A percentile compares a stretch with the other conserved stretches of the same genome.
These are phyloP conservation scores for Pezicula neosporulosa DNA, from an alignment of 2,329 filamentous ascomycete genomes.

Conservation along the genomic window DNA sequence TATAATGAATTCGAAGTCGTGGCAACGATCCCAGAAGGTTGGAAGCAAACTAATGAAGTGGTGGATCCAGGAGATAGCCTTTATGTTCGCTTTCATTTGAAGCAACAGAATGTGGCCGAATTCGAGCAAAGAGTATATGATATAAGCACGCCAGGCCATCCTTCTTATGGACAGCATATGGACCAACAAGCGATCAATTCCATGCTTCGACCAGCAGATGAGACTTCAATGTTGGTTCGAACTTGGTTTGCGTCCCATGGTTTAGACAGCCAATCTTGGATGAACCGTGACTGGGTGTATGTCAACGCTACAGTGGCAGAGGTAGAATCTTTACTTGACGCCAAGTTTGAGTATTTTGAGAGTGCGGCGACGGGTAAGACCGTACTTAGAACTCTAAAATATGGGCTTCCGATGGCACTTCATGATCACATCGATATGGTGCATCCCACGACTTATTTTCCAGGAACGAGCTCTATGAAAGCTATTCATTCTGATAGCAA, in stretches of 20 bases:
- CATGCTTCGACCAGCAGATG: constrained; percentile 36
- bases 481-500: not conserved
- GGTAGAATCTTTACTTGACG: constrained; percentile 23
- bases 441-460: constrained; percentile 45
- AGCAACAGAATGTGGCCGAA: constrained; percentile 19
- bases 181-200: constrained; percentile 37
- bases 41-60: constrained; percentile 3
- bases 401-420: constrained; percentile 33
- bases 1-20: constrained; percentile 9
- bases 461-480: constrained; percentile 1
- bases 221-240: constrained; percentile 32
- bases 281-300: constrained; percentile 49
- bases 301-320: constrained; percentile 20
- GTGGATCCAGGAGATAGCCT: constrained; percentile 7
- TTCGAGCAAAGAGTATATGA: constrained; percentile 29
- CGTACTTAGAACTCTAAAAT: constrained; percentile 44
- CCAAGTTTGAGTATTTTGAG: constrained; percentile 23
- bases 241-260: constrained; percentile 40
- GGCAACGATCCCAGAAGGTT: constrained; percentile 4
- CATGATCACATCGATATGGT: constrained; percentile 34
- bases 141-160: constrained; percentile 41
- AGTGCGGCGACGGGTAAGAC: constrained; percentile 39
- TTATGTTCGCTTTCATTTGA: constrained; percentile 22
- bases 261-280: constrained; percentile 35
- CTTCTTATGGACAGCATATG: constrained; percentile 46